Conservation (phyloP, 352 stramenopile genomes). For the Paralagenidium karlingii region DNA sequence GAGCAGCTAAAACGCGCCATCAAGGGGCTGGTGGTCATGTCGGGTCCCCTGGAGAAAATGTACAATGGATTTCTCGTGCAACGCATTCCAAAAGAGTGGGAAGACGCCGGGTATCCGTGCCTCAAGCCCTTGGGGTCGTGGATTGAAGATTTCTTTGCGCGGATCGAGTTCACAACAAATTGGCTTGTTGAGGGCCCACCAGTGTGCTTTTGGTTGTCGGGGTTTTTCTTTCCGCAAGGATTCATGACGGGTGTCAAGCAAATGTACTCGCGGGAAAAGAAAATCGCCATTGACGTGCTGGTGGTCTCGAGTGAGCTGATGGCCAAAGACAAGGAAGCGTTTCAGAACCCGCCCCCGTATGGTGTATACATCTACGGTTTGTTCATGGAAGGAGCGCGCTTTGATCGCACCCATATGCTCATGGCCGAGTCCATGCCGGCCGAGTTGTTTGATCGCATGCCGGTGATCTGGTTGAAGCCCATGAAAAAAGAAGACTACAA, state of each 20-base stretch:
- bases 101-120: conserved; percentile 84
- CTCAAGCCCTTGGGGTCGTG: conserved; percentile 86
- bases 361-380: conserved; percentile 92
- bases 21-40: conserved; percentile 87
- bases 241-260: conserved; percentile 94
- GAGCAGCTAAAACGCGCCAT: conserved; percentile 84
- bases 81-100: conserved; percentile 79
- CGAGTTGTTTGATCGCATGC: conserved; percentile 85
- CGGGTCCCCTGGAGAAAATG: conserved; percentile 81
- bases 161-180: conserved; percentile 68
- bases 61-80: conserved; percentile 88
- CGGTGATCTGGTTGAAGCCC: conserved; percentile 86
- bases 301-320: conserved; percentile 76
- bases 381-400: conserved; percentile 91
- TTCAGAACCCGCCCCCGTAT: conserved; percentile 37
- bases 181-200: conserved; percentile 82
- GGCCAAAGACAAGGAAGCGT: conserved; percentile 57
- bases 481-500: conserved; percentile 69
- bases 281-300: conserved; percentile 89
- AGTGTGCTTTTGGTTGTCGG: conserved; percentile 83
- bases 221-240: conserved; percentile 93
- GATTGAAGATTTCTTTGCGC: conserved; percentile 88
- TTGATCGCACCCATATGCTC: conserved; percentile 51
- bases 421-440: conserved; percentile 85
- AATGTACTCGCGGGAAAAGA: conserved; percentile 80